Conservation (phyloP, 2,329 filamentous ascomycete species). For the Colletotrichum scovillei region DNA sequence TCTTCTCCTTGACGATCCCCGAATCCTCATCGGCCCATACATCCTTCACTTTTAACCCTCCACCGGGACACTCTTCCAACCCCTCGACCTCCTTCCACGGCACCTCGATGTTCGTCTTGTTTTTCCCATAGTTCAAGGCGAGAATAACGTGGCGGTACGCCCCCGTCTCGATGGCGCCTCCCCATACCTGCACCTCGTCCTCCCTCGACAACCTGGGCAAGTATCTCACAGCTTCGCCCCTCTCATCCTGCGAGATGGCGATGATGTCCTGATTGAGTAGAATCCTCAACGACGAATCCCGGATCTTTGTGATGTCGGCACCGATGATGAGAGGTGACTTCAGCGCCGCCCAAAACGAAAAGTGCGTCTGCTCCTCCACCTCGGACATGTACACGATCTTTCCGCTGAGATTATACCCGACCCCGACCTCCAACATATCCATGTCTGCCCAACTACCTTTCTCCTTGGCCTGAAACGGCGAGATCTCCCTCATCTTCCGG, state of each 20-base stretch:
- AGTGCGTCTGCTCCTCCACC: constrained; percentile 54
- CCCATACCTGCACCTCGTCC: constrained; percentile 42
- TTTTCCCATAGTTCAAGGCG: constrained; percentile 35
- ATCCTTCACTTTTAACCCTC: constrained; percentile 3
- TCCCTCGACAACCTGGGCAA: constrained; percentile 40
- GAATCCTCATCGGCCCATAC: constrained; percentile 17
- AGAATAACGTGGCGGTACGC: constrained; percentile 26
- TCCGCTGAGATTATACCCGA: constrained; percentile 46
- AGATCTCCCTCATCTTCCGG: constrained; percentile 47
- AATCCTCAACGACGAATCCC: constrained; percentile 29
- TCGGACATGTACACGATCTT: constrained; percentile 31
- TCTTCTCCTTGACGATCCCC: background rate
- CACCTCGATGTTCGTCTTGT: constrained; percentile 28
- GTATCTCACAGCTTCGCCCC: constrained; percentile 41
- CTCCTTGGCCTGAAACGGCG: constrained; percentile 44
- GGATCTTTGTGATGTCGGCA: constrained; percentile 48
- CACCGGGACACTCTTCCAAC: background rate
- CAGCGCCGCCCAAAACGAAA: constrained; percentile 57
- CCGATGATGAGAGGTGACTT: constrained; percentile 58
- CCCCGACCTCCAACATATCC: constrained; percentile 56
- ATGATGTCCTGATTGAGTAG: constrained; percentile 38
- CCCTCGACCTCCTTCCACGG: constrained; percentile 3
- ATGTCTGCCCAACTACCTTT: constrained; percentile 46
- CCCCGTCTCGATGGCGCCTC: constrained; percentile 38
- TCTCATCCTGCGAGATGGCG: constrained; percentile 49